Evolutionary conservation across 202 grass and related monocot species (phyloP).

Genomic region (Schoenoplectus tabernaemontani): DNA sequence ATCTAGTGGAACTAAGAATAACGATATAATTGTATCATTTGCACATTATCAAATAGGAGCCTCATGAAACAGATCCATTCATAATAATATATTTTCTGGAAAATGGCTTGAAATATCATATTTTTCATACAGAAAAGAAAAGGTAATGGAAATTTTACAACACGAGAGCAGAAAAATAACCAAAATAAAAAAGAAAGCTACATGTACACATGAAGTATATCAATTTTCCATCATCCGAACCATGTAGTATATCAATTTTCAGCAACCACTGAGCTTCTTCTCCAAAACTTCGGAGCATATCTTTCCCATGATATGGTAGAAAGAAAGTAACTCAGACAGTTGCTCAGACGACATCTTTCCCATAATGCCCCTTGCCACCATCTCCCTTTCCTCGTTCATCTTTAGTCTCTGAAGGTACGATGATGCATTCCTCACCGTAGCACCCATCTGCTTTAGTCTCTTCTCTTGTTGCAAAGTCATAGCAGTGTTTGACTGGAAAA

Average conservation of each 20-base stretch:
- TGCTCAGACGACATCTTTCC: constrained; percentile 55
- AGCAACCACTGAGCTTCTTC: constrained; percentile 37
- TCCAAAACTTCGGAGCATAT: constrained; percentile 71
- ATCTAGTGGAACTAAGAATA: too few species aligned
- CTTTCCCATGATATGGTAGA: constrained; percentile 65
- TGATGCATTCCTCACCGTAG: constrained; percentile 79
- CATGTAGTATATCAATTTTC: too few species aligned
- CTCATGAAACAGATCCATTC: not conserved
- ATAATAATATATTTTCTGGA: not conserved
- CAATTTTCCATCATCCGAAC: not conserved
- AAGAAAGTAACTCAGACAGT: constrained; percentile 48
- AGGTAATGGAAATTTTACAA: not conserved
- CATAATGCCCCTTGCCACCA: constrained; percentile 54
- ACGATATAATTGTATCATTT: not conserved
- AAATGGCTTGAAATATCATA: not conserved
- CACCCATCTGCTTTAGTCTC: constrained; percentile 93
- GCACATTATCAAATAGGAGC: not conserved
- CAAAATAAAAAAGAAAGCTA: not conserved
- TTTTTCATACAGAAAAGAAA: not conserved
- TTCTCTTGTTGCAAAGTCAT: constrained; percentile 84
- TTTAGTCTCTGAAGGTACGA: constrained; percentile 57
- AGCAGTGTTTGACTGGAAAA: constrained; percentile 48
- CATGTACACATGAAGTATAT: not conserved
- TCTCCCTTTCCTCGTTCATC: constrained; percentile 44
- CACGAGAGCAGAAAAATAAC: not conserved